Percentiles rank a stretch among this genome's conserved stretches.
These are phyloP conservation scores for Fusarium marasasianum DNA, from an alignment of 2,329 filamentous ascomycete species.

Conservation along the genomic window DNA sequence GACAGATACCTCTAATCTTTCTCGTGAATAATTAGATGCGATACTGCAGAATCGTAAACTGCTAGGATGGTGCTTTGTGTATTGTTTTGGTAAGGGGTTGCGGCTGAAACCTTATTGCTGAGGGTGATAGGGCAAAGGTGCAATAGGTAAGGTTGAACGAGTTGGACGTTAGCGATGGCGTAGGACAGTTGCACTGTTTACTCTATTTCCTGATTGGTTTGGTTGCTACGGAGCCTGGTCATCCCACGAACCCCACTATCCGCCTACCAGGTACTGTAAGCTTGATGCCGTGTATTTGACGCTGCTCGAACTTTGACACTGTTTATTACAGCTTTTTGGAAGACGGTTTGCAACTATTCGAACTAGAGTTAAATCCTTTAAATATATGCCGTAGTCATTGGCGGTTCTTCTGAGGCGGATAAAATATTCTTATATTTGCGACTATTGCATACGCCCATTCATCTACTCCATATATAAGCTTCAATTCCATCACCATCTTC, in stretches of 20 bases:
- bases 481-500: constrained; percentile 29
- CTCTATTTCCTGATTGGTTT: constrained; percentile 45
- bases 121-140: constrained; percentile 25
- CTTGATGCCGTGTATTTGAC: not conserved
- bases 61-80: constrained; percentile 12
- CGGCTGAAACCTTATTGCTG: constrained; percentile 16
- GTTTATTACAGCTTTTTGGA: not conserved
- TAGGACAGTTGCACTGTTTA: constrained; percentile 42
- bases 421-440: not conserved
- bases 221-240: constrained; percentile 43
- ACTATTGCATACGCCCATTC: not conserved
- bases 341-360: too few relatives aligned
- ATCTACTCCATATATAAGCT: not conserved
- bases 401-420: too few relatives aligned
- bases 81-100: constrained; percentile 9
- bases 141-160: constrained; percentile 6
- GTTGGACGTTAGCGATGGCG: constrained; percentile 21
- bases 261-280: constrained; percentile 2
- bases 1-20: constrained; percentile 20
- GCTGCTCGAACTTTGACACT: too few relatives aligned
- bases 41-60: constrained; percentile 11
- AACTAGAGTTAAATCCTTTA: not conserved
- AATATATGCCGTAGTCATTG: not conserved
- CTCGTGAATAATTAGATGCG: constrained; percentile 2
- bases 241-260: constrained; percentile 37